These are phyloP conservation scores for Euphorbia tirucalli DNA, from an alignment of 345 rosid species.

Conservation along the genomic window DNA sequence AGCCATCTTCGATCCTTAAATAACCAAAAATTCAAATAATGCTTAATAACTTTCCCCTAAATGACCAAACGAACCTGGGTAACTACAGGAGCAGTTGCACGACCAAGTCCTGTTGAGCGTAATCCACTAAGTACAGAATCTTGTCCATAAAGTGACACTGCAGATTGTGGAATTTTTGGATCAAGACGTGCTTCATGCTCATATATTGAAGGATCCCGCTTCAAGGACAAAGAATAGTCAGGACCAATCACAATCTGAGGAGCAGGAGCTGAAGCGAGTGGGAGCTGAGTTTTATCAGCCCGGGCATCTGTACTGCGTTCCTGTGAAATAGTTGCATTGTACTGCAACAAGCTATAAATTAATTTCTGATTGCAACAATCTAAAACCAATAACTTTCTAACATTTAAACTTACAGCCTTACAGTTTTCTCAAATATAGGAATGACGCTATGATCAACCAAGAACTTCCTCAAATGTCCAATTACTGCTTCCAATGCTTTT, in stretches of 20 bases:
- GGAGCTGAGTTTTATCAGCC: conserved; percentile 24
- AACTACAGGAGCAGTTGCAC: conserved; percentile 32
- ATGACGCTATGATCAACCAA: conserved; percentile 36
- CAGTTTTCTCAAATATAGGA: conserved; percentile 43
- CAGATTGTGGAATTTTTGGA: conserved; percentile 22
- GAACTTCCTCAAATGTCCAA: conserved; percentile 38
- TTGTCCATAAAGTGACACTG: conserved; percentile 27
- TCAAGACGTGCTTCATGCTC: conserved; percentile 33
- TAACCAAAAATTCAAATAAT: neutral
- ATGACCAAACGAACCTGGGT: conserved; percentile 34
- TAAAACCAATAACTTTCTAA: neutral
- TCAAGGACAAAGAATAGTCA: conserved; percentile 39
- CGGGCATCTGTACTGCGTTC: conserved; percentile 28
- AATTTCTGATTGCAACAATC: neutral
- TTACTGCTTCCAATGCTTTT: conserved; percentile 33
- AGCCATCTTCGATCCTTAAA: neutral
- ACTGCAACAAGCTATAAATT: conserved; percentile 19
- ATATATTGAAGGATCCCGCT: conserved; percentile 38
- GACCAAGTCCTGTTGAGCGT: conserved; percentile 30
- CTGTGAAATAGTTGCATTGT: conserved; percentile 30
- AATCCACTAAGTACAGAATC: conserved; percentile 27
- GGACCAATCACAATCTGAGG: conserved; percentile 23
- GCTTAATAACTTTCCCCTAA: neutral
- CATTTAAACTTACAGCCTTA: conserved; percentile 18
- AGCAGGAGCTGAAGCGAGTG: conserved; percentile 26